These are phyloP conservation scores for Boletus sensibilis DNA, from an alignment of 768 basidiomycete species.

Conservation along the genomic window DNA sequence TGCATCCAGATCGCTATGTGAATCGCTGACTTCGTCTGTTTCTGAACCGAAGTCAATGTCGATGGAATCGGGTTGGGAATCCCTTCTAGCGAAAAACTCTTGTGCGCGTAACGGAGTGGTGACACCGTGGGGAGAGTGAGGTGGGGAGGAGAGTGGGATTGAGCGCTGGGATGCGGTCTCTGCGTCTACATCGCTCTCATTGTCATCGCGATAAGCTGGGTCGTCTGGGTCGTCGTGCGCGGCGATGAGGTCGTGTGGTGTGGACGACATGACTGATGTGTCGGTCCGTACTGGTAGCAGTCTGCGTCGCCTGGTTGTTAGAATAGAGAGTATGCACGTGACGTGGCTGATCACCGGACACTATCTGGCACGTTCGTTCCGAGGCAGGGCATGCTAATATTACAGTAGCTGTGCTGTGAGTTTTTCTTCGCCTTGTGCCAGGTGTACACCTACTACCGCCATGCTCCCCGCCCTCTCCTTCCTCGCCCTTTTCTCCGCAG, in stretches of 20 bases:
- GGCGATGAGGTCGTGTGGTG: background rate
- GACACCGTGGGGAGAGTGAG: constrained; percentile 47
- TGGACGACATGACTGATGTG: constrained; percentile 13
- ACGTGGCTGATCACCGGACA: background rate
- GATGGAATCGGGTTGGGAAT: constrained; percentile 46
- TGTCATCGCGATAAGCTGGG: constrained; percentile 19
- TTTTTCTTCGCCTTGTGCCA: background rate
- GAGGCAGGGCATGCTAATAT: background rate
- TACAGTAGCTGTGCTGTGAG: background rate
- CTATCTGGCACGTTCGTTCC: background rate
- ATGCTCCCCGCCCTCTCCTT: constrained; percentile 17
- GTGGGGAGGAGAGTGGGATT: constrained; percentile 68
- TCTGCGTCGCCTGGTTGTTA: background rate
- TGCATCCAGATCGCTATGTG: constrained; percentile 34
- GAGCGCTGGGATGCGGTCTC: constrained; percentile 81
- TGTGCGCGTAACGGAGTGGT: constrained; percentile 22
- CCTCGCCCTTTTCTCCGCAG: constrained; percentile 13
- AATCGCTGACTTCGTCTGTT: constrained; percentile 52
- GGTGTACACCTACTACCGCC: background rate
- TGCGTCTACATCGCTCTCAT: constrained; percentile 55
- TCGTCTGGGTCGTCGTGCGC: constrained; percentile 7
- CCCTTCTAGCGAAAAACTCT: constrained; percentile 38
- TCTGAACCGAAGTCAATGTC: constrained; percentile 57
- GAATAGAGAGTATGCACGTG: constrained; percentile 15
- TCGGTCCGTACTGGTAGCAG: no score